Evolutionary conservation across 192 early-diverging fungal genomes (phyloP).

Genomic region (Mortierella hygrophila): DNA sequence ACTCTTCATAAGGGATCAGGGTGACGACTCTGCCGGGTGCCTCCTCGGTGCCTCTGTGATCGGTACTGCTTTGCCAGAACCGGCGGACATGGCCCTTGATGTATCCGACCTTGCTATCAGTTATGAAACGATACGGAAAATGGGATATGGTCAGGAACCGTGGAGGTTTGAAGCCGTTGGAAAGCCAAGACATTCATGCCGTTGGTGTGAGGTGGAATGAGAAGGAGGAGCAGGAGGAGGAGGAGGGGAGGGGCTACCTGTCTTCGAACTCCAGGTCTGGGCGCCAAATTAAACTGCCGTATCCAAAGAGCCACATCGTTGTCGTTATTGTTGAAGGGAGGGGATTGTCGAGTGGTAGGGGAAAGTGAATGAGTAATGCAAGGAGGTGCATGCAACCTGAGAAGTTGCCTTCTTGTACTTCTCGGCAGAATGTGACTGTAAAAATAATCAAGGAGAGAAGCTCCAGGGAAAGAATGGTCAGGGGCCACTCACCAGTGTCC

Average conservation of each 20-base stretch:
- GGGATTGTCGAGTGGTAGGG: background rate
- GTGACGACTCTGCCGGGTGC: conserved; percentile 90
- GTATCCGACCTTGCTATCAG: conserved; percentile 65
- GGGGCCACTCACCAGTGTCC: background rate
- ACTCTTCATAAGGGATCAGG: conserved; percentile 80
- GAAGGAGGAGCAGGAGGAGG: background rate
- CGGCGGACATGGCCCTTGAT: conserved; percentile 77
- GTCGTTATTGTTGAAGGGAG: background rate
- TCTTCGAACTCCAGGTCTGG: conserved; percentile 66
- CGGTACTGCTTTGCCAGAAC: conserved; percentile 87
- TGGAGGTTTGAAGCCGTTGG: background rate
- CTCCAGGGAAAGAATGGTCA: background rate
- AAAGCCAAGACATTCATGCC: background rate
- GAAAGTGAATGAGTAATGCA: background rate
- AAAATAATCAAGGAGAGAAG: background rate
- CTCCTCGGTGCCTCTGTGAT: conserved; percentile 88
- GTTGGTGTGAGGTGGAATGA: background rate
- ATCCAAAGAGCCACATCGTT: conserved; percentile 71
- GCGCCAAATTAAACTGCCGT: conserved; percentile 69
- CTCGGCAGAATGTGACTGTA: conserved; percentile 4
- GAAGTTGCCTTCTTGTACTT: background rate
- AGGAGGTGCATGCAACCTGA: background rate
- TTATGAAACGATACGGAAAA: background rate
- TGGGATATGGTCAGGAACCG: background rate
- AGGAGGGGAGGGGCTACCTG: conserved; percentile 39